Evolutionary conservation across 371 early-diverging fungal species (phyloP).

Genomic region (Mycotypha africana): DNA sequence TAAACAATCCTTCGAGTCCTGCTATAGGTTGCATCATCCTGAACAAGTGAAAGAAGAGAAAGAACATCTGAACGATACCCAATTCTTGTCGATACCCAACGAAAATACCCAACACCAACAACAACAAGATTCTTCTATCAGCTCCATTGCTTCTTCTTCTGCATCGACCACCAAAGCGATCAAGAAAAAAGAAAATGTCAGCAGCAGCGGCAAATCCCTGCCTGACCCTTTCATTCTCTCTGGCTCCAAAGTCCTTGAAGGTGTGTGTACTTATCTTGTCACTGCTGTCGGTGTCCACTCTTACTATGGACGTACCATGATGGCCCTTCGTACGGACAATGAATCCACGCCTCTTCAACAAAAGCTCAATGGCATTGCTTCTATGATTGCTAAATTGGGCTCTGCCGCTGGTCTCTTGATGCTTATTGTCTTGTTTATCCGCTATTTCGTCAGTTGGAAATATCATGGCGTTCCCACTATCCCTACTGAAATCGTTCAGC

Average conservation of each 20-base stretch:
- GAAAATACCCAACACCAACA: not conserved
- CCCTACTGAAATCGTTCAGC: slow-evolving; percentile 40
- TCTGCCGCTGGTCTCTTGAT: slow-evolving; percentile 61
- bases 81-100: slow-evolving; percentile 7
- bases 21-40: slow-evolving; percentile 5
- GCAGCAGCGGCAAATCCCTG: slow-evolving; percentile 5
- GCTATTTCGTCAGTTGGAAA: slow-evolving; percentile 50
- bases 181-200: not conserved
- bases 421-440: slow-evolving; percentile 57
- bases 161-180: not conserved
- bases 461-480: slow-evolving; percentile 15
- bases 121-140: not conserved
- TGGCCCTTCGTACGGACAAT: slow-evolving; percentile 56
- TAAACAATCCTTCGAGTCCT: slow-evolving; percentile 34
- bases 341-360: slow-evolving; percentile 72
- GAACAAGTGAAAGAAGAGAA: not conserved
- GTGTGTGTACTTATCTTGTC: slow-evolving; percentile 71
- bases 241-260: slow-evolving; percentile 75
- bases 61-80: slow-evolving; percentile 1
- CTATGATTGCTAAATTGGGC: slow-evolving; percentile 70
- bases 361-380: slow-evolving; percentile 63
- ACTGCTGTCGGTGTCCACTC: slow-evolving; percentile 69
- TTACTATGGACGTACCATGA: slow-evolving; percentile 75
- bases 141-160: not conserved
- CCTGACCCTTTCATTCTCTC: slow-evolving; percentile 74